Evolutionary conservation across 345 rosid genomes (phyloP).

Genomic region (Microthlaspi erraticum): DNA sequence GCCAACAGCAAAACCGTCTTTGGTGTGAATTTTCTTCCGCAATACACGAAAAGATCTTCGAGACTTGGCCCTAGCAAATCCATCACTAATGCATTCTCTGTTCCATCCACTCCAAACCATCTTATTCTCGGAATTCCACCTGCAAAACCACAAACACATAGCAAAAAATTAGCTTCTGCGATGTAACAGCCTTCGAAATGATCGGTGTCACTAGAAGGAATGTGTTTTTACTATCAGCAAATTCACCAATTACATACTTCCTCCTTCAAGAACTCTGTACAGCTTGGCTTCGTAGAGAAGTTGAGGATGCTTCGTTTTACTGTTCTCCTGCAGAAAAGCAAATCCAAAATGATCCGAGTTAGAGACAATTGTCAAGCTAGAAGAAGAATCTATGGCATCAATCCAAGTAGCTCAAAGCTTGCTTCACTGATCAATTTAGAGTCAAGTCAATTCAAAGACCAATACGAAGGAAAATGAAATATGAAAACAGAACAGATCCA

Average conservation of each 20-base stretch:
- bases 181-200: background rate
- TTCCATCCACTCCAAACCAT: constrained; percentile 90
- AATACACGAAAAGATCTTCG: constrained; percentile 86
- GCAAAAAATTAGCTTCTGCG: background rate
- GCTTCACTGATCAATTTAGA: background rate
- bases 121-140: constrained; percentile 84
- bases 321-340: constrained; percentile 65
- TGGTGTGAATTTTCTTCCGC: constrained; percentile 85
- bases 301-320: constrained; percentile 86
- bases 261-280: constrained; percentile 85
- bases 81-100: constrained; percentile 74
- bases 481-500: constrained; percentile 17
- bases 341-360: background rate
- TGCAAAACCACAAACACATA: constrained; percentile 28
- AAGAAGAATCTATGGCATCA: background rate
- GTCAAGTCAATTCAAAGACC: background rate
- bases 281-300: constrained; percentile 87
- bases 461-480: background rate
- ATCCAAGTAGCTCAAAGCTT: background rate
- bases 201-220: no score
- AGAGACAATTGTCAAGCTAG: background rate
- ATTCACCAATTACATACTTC: constrained; percentile 54
- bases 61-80: constrained; percentile 97
- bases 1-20: constrained; percentile 91
- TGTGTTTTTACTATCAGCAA: no score